Conservation (phyloP, 177 flowering plant genomes). For the Vitis hybrid region DNA sequence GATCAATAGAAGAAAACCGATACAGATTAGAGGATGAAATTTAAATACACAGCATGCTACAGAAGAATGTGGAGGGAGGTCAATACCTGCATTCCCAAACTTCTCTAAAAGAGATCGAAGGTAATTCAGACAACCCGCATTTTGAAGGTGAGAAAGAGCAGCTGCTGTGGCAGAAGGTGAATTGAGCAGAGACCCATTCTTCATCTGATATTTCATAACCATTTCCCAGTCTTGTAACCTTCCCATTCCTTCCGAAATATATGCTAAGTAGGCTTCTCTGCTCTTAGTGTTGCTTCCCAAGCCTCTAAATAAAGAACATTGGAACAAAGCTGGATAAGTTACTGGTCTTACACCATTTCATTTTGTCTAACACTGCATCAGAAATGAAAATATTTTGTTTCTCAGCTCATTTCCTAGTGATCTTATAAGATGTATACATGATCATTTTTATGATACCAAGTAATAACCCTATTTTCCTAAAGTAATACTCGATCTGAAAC, state of each 20-base stretch:
- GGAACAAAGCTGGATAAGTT: too few species aligned
- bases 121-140: constrained; percentile 59
- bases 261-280: constrained; percentile 58
- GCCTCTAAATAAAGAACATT: constrained; percentile 14
- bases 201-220: constrained; percentile 72
- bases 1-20: background rate
- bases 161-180: constrained; percentile 91
- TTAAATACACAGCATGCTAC: background rate
- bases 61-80: background rate
- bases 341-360: background rate
- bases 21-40: background rate
- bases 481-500: too few species aligned
- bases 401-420: too few species aligned
- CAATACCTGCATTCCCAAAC: constrained; percentile 68
- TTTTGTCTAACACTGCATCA: too few species aligned
- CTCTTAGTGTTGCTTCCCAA: constrained; percentile 31
- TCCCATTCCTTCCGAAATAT: constrained; percentile 73
- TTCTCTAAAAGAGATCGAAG: constrained; percentile 45
- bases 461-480: too few species aligned
- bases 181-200: constrained; percentile 85
- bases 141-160: constrained; percentile 42
- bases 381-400: too few species aligned
- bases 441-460: too few species aligned
- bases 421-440: too few species aligned
- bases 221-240: constrained; percentile 58